Percentiles rank a stretch among this genome's conserved stretches.
Evolutionary conservation across 192 early-diverging fungal species (phyloP).

Genomic region (Geranomyces michiganensis): DNA sequence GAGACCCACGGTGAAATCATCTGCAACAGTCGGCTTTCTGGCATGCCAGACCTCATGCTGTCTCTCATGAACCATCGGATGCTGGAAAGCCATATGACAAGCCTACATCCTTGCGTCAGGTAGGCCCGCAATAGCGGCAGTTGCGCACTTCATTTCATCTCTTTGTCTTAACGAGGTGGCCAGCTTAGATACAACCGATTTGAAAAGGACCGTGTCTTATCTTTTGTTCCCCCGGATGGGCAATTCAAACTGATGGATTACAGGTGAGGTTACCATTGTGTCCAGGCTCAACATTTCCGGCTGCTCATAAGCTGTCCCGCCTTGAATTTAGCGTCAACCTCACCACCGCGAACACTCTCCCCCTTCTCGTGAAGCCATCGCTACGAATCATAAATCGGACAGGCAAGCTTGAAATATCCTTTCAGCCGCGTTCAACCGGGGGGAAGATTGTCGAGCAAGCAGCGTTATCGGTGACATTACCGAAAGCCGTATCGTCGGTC

Average conservation of each 20-base stretch:
- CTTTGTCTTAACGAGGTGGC: not conserved
- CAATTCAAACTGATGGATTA: conserved; percentile 88
- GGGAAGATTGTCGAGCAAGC: conserved; percentile 69
- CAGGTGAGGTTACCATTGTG: conserved; percentile 16
- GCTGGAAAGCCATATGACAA: conserved; percentile 70
- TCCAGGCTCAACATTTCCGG: not conserved
- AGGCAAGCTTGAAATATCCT: conserved; percentile 71
- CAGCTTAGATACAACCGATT: conserved; percentile 65
- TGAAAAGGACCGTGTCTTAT: conserved; percentile 76
- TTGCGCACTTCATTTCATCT: conserved; percentile 9
- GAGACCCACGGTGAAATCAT: conserved; percentile 80
- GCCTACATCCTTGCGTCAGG: conserved; percentile 91
- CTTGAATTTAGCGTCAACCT: conserved; percentile 56
- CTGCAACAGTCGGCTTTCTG: conserved; percentile 78
- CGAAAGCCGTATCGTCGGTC: conserved; percentile 57
- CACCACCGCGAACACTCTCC: conserved; percentile 58
- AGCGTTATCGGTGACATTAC: conserved; percentile 53
- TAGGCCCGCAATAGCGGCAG: not conserved
- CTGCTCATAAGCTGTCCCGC: not conserved
- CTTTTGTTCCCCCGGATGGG: conserved; percentile 95
- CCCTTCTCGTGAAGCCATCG: conserved; percentile 65
- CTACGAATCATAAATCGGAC: conserved; percentile 60
- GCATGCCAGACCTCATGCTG: conserved; percentile 90
- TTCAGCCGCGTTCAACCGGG: conserved; percentile 64
- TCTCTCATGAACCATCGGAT: conserved; percentile 68